Evolutionary conservation across 2,329 filamentous ascomycete genomes (phyloP), one percentile per base, ranked within the genome.

Genomic region (Penicillium sp.): DNA sequence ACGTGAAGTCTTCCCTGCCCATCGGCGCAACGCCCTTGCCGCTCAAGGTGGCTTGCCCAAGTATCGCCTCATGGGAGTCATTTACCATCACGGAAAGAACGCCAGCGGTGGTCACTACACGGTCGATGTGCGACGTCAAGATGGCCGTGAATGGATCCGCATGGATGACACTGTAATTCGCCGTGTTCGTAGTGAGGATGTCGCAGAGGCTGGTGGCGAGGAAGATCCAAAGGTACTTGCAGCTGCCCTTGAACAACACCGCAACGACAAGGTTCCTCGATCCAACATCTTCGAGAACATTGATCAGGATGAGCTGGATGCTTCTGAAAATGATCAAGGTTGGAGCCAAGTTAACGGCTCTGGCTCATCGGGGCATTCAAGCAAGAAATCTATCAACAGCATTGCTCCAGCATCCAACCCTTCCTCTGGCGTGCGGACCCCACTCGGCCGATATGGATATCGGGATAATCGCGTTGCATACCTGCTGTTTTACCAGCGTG

Each of bases 401-500:
- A 76, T 74, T 25, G 70, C 74, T 37, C 71, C 69, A 40, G 74
- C 74, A 24, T 71, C 75, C 29, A 70, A 72, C 72, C 75, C 62
- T 72, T 73, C 70, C 70, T 76, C 72, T 77, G 81, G 73, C 56
- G 76, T 62, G 77, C 81, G 71, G 69, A 82, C 68, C 53, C 74
- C 66, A 76, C 81, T 71, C 39, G 69, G 69, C 47, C 67, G 70
- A 68, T 82, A 83, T 59, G 77, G 77, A 13, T 70, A 87, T 64
- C 89, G 88, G 70, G 91, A 97, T 68, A 95, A 91, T 77, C 95
- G 95, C 77, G 91, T 96, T 49, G 93, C 93, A 4, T 98, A 98
- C 71, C 82, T 98, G 57, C 73, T 98, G 64, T 95, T 98, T 73
- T 98, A 98, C 69, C 86, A 96, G 73, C 83, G 82, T 61, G 80